Evolutionary conservation across 2,329 filamentous ascomycete species (phyloP), one percentile per base, ranked within the genome.

Genomic region (Alternaria atra): DNA sequence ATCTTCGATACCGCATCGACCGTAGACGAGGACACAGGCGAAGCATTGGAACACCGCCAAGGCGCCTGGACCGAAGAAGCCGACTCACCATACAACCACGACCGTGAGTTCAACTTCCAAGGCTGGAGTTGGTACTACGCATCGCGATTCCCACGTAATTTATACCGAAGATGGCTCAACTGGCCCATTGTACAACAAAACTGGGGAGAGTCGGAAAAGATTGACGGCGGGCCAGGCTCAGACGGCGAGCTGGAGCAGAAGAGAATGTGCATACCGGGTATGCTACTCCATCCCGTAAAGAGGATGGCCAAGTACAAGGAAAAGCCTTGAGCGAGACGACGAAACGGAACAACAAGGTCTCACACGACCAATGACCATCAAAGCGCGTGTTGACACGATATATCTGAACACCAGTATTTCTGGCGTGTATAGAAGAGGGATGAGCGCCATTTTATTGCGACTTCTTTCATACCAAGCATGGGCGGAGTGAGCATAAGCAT

Each of bases 71-170:
- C 77, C 2, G 78, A 82, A 60, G 74, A 79, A 42, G 70, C 65
- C 6, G 81, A 83, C 65, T 75, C 69, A 2, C 76, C 79, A 8
- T 83, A 83, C 61, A 82, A 82, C 60, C 79, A 80, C 37, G 91
- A 95, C 68, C 85, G 92, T 17, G 94, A 97, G 80, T 92, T 95
- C 79, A 97, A 97, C 78, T 90, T 97, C 74, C 84, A 86, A 55
- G 93, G 94, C 1, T 88, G 93, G 72, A 93, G 90, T 20, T 98
- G 93, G 93, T 97, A 95, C 79, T 97, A 97, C 79, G 92, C 93
- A 68, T 90, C 91, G 0, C 88, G 89, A 1, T 97, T 97, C 74
- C 89, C 91, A 6, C 86, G 89, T 3, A 92, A 92, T 65, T 73
- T 98, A 73, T 97, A 95, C 83, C 85, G 88, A 51, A 85, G 93